Base-by-base conservation (phyloP, 257 asterid genomes). In the Solanum bukasovii region DNA sequence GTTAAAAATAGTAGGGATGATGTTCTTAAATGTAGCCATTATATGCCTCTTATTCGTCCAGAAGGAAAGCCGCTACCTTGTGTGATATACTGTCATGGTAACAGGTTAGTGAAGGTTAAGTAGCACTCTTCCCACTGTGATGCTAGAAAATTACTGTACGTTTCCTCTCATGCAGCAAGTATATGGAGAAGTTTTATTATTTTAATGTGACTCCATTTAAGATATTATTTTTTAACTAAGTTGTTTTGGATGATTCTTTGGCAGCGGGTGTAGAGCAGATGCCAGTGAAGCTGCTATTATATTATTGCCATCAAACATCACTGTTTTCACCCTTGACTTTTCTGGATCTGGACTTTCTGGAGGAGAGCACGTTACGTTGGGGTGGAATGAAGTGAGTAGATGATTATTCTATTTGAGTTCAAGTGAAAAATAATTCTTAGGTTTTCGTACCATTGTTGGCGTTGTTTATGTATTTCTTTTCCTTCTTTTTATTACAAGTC, bases 331-430 rank as follows among this genome's bases (percentile, higher is more conserved):
- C 87, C 96, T 96, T 33, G 99, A 96, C 90, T 96, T 96, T 89
- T 96, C 99, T 88, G 98, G 99, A 92, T 96, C 99, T 86, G 99
- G 99, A 79, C 94, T 94, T 73, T 96, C 99, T 85, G 99, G 98
- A 85, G 99, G 99, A 74, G 99, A 95, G 88, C 96, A 96, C 65
- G 99, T 96, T 46, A 94, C 98, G 72, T 90, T 96, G 74, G 98
- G 99, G 42, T 95, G 99, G 99, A 94, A 96, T 85, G 99, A 96
- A 91, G 99, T 96, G 92, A 92, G 97, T 89, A 75, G 79, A 75
- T 68, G 79, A 78, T 79, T 68, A 86, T 86, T 78, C 72, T 61
- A 61, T 88, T 37, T 84, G 86, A 49, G 46, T 81, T 61, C 35
- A 33, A 40, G 59, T 25, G 23, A 37, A 74, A 74, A 21, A 74